Evolutionary conservation across 1,284 basidiomycete species (phyloP), one percentile per base, ranked within the genome.

Genomic region (Taiwanofungus camphoratus): DNA sequence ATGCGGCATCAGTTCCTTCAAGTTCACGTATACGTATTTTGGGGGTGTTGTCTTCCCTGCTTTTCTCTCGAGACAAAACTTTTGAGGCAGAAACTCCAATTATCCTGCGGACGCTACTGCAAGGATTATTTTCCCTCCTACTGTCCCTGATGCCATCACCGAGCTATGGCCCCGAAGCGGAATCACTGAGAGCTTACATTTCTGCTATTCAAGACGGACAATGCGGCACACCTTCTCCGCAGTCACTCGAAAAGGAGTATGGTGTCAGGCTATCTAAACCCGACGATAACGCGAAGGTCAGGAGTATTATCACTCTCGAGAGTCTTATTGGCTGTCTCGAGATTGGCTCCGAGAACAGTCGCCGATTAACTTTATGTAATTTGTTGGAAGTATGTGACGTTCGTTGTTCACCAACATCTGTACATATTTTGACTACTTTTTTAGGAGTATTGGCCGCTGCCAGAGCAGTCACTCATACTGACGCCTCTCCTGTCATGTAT

Each of bases 51-150:
- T 72, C 69, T 44, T 59, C 67, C n/a, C 55, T 80, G 15, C 57
- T 80, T 3, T 71, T 70, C 45, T 65, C 73, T 16, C 63, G 65
- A 7, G 72, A 73, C 26, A 68, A 61, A 23, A 66, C 65, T 5
- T 70, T 74, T 43, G 51, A 62, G 2, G 59, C 70, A 5, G 63
- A 69, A 9, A 70, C 70, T 1, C 71, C 74, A 1, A 53, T 65
- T 27, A 65, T 70, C n/a, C 67, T 82, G 31, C 72, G 74, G 48
- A 71, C 74, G 2, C 57, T 86, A 6, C 57, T 72, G 3, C 73
- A 75, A 35, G 69, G 65, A 0, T 60, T 86, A 7, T 71, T 80
- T 43, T 61, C 69, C 0, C 66, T 83, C 13, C 63, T 79, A 48
- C 63, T 37, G 45, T 73, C 38, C 59, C 69, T 58, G 11, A 52